Base-by-base conservation (phyloP, 2,329 filamentous ascomycete genomes). In the Diplodia corticola region DNA sequence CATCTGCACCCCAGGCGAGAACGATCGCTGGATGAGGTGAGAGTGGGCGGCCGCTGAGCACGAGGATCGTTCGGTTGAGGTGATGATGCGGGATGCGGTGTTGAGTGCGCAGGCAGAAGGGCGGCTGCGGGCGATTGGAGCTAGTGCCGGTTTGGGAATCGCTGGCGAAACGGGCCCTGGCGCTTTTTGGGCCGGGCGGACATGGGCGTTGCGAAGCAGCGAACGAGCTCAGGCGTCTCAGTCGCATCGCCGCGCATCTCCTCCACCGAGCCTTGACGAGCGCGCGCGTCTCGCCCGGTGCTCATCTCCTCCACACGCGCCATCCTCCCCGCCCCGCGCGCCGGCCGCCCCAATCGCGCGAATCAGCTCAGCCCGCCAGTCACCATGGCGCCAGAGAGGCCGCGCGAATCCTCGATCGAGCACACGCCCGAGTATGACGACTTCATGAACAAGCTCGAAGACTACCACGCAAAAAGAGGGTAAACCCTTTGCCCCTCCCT, bases 381-480 rank as follows among this genome's bases (percentile, higher is more conserved):
- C 71, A 76, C 70, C 68, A 83, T 83, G 79, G 81, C 80, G 70
- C 81, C 81, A 64, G 76, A 71, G 61, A 76, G 75, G 68, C 77
- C 73, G 57, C 71, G 77, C 69, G 82, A 82, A 67, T 73, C 78
- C 68, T 81, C 79, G 66, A 78, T 83, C 70, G 82, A 84, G 69
- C 78, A 74, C 71, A 80, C 80, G 10, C 71, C 85, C 60, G 91
- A 95, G 79, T 92, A 92, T 78, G 86, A 89, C 65, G 88, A 91
- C 50, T 96, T 96, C 77, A 90, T 96, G 74, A 82, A 85, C 71
- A 88, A 89, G 73, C 81, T 96, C 66, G 85, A 83, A 60, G 86
- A 83, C 54, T 96, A 92, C 75, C 92, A 96, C 78, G 84, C 89
- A 72, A 87, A 91, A 77, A 87, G 92, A 79, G 92, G 92, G 84